Evolutionary conservation across 2,329 filamentous ascomycete species (phyloP), one percentile per base, ranked within the genome.

Genomic region (Aspergillus felis): DNA sequence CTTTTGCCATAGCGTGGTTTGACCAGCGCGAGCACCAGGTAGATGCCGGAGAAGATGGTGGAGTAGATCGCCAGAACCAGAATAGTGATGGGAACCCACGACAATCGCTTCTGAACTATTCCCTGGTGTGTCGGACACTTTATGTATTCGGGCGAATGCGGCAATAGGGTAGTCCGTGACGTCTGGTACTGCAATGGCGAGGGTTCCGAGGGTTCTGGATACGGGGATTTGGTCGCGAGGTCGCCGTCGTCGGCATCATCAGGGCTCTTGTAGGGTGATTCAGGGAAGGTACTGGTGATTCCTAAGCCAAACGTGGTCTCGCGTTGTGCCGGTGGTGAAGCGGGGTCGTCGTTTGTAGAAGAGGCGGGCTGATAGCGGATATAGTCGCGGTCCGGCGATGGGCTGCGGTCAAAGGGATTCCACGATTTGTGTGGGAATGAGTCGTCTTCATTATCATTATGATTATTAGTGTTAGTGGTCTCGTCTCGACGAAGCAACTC

Each of bases 1-100:
- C 65, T 68, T 17, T 77, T 76, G 1, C 86, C 86, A 73, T 86
- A 91, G 57, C 82, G 76, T 0, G 87, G 87, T 55, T 84, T 84
- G 0, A 76, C 66, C 6, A 88, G 72, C 0, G 87, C 84, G 5
- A 87, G 78, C 1, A 82, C 73, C 1, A 91, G 74, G 78, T 86
- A 91, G 9, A 89, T 71, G 1, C 64, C 71, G 0, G 74, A 76
- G 32, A 74, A 63, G 0, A 70, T 44, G 5, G 73, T 75, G 4
- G 74, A 68, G 56, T 75, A 77, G 12, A 75, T 56, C 1, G 74
- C 71, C 3, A 77, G 66, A 4, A 75, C 38, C 27, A 76, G 54
- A n/a, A 76, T 68, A 0, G 69, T 69, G 4, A 73, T 47, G 20
- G 73, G 68, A 24, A 75, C 53, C 72, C 74, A 72, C 22, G 73